phyloP scores from a whole-genome alignment of 2,329 filamentous ascomycete genomes.

The Phialocephala sp. region DNA sequence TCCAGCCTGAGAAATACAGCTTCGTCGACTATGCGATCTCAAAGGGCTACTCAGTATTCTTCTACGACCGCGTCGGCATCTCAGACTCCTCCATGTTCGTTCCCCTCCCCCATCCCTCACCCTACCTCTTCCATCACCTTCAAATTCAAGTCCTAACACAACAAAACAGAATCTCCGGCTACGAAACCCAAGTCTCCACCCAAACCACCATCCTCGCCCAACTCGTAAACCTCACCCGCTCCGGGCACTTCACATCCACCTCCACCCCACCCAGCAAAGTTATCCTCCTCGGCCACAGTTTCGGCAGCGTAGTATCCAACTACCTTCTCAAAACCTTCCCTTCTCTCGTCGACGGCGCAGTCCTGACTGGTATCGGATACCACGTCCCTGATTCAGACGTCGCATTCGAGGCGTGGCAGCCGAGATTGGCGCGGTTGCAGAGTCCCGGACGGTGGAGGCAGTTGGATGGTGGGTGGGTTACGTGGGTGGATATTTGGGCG shows the following conservation, averaged over 20 bases:
- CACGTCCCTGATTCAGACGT: slow-evolving; percentile 15
- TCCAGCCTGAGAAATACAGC: slow-evolving; percentile 42
- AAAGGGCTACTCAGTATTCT: slow-evolving; percentile 45
- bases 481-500: slow-evolving; percentile 40
- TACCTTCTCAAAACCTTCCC: slow-evolving; percentile 57
- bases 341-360: slow-evolving; percentile 54
- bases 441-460: slow-evolving; percentile 16
- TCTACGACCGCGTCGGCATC: slow-evolving; percentile 45
- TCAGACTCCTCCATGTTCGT: slow-evolving; percentile 41
- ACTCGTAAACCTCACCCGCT: slow-evolving; percentile 24
- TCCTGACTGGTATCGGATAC: slow-evolving; percentile 42
- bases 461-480: slow-evolving; percentile 36
- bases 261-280: slow-evolving; percentile 45
- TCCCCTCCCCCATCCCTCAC: neutral
- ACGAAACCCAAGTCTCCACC: slow-evolving; percentile 42
- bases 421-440: slow-evolving; percentile 12
- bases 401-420: slow-evolving; percentile 15
- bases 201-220: slow-evolving; percentile 27
- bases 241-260: slow-evolving; percentile 29
- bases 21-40: slow-evolving; percentile 43
- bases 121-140: too few relatives aligned
- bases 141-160: neutral
- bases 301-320: slow-evolving; percentile 63
- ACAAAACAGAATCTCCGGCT: slow-evolving; percentile 25
- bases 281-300: slow-evolving; percentile 68